Evolutionary conservation across 2,329 filamentous ascomycete genomes (phyloP).

Genomic region (Teratosphaeria epicoccoides): DNA sequence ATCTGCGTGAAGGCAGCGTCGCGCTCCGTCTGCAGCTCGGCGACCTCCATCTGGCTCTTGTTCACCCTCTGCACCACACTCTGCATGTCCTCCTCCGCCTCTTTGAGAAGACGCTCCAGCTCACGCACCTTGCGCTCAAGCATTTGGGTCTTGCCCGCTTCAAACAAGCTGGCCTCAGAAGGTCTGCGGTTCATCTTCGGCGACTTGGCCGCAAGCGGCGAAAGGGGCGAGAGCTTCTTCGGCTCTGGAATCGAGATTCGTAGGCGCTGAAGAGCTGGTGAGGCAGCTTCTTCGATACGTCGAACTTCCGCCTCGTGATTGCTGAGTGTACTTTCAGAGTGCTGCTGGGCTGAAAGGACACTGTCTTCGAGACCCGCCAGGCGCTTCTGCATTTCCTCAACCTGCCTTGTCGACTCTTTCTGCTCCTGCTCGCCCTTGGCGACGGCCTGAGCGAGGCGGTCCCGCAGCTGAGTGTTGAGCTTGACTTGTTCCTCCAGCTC

Average conservation of each 20-base stretch:
- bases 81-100: conserved; percentile 73
- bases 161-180: conserved; percentile 35
- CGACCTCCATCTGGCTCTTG: conserved; percentile 70
- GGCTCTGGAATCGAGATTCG: conserved; percentile 32
- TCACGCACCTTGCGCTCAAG: conserved; percentile 72
- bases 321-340: conserved; percentile 72
- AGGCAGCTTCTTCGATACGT: conserved; percentile 65
- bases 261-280: conserved; percentile 64
- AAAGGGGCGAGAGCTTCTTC: conserved; percentile 39
- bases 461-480: conserved; percentile 64
- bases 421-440: conserved; percentile 76
- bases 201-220: conserved; percentile 51
- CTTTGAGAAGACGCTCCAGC: conserved; percentile 67
- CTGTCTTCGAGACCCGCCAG: conserved; percentile 76
- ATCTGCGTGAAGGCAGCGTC: conserved; percentile 66
- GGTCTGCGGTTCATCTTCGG: conserved; percentile 51
- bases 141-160: conserved; percentile 62
- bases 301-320: conserved; percentile 80
- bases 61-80: conserved; percentile 77
- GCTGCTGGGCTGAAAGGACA: conserved; percentile 69
- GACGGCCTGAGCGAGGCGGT: conserved; percentile 68
- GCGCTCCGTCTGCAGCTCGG: conserved; percentile 62
- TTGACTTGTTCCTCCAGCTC: conserved; percentile 72
- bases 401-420: conserved; percentile 65
- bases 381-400: conserved; percentile 70